Base-by-base conservation (phyloP, 768 basidiomycete genomes). In the Pleurotus eryngii region DNA sequence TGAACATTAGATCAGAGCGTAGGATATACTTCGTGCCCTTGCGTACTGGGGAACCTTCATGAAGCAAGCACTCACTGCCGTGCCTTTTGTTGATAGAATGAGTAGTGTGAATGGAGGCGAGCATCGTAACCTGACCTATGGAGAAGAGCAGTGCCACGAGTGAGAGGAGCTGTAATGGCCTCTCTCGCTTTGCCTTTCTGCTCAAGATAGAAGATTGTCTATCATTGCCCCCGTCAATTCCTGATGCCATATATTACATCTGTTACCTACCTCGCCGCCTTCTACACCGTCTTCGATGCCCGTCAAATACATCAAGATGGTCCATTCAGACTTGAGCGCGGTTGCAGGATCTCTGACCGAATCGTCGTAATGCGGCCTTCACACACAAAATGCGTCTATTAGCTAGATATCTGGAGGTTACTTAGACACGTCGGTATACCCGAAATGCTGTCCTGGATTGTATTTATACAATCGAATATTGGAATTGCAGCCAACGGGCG, bases 401-500 rank as follows among this genome's bases (percentile, higher is more conserved):
- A 49, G 24, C 24, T 26, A 1, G 5, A 26, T 26, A 26, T 26
- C 24, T 26, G 24, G 24, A 26, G 24, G 24, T 26, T 26, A 26
- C n/a, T n/a, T n/a, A 26, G 24, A 26, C 5, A 4, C 24, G 8
- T 43, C 22, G 46, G 68, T 74, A 18, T 26, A 75, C 78, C 87
- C 86, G 68, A 91, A 90, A 69, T 85, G 80, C 59, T 87, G 85
- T 0, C 74, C 74, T 22, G 81, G 70, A 2, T 76, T 75, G 65
- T 89, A 90, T 61, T 84, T 85, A 68, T 90, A 90, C 59, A 90
- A 67, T 26, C 90, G 75, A 30, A 91, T 90, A 65, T 90, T 90
- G 1, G 85, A 80, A 68, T 90, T 91, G 56, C 87, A 78, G 1
- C 82, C 85, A 63, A 84, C 79, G 0, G 83, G 78, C 14, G 70